Base-by-base conservation (phyloP, 2,329 filamentous ascomycete genomes). In the Ceratocystis cubensis region DNA sequence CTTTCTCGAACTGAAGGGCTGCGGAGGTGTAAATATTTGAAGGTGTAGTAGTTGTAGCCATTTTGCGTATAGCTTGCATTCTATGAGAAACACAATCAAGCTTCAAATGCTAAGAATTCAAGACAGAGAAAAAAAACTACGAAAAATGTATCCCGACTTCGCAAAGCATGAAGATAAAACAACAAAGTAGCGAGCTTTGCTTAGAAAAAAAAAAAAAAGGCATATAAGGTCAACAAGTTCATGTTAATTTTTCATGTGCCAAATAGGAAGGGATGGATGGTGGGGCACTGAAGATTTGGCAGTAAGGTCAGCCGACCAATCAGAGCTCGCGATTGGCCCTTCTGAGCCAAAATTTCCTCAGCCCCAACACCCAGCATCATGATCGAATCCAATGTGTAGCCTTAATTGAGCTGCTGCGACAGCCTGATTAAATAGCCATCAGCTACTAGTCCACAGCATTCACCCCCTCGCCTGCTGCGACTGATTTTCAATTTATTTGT, bases 1-100 rank as follows among this genome's bases (percentile, higher is more conserved):
- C 77, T 37, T 93, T 80, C 71, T 94, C 88, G 74, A 93, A 93
- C 1, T 81, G 89, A 74, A 95, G 80, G 61, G 91, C 90, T 13
- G 88, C 76, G 20, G 81, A 82, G 28, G 78, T 82, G 70, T 79
- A 79, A 73, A 84, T 78, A 65, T 78, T 77, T 66, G 67, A 53
- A 28, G 64, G 50, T 56, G 64, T 62, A 17, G 30, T 53, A 17
- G 30, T 53, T 20, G 56, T 33, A 7, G 64, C 64, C 67, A 68
- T 68, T 64, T 68, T 68, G 33, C 61, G 61, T 25, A 68, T 46
- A 17, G 64, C 64, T 41, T 66, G 61, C 61, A 68, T 68, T 22
- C 53, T 63, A 48, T 59, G 56, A 33, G 3, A 8, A 53, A 53
- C 10, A 53, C 48, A 17, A n/a, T 41, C 10, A 53, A 53, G 15